Conservation (phyloP, 1,284 basidiomycete genomes). For the Mrakiaceae sp. region DNA sequence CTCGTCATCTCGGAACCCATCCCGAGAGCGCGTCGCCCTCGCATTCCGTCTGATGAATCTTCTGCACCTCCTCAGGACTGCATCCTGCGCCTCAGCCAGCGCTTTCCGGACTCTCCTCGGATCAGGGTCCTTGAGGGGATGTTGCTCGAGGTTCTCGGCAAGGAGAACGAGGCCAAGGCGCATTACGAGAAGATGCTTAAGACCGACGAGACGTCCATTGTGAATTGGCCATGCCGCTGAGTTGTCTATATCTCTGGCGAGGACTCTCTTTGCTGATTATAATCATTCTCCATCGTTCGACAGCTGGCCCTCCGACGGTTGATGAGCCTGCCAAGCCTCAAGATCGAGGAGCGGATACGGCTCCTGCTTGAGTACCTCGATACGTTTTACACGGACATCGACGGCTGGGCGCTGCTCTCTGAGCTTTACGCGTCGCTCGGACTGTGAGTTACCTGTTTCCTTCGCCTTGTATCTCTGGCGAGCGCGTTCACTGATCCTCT, state of each 20-base stretch:
- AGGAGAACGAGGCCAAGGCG: conserved; percentile 36
- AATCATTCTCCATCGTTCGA: background rate
- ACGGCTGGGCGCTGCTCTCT: conserved; percentile 88
- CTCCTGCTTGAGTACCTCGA: conserved; percentile 74
- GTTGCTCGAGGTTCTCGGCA: conserved; percentile 60
- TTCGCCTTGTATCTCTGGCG: conserved; percentile 9
- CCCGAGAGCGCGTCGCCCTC: background rate
- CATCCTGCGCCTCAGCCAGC: conserved; percentile 51
- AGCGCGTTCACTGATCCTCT: conserved; percentile 19
- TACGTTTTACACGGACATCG: conserved; percentile 82
- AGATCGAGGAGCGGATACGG: conserved; percentile 50
- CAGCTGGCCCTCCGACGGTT: conserved; percentile 75
- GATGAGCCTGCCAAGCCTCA: conserved; percentile 47
- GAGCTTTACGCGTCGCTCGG: conserved; percentile 70
- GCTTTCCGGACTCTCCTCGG: conserved; percentile 73
- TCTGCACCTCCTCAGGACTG: conserved; percentile 42
- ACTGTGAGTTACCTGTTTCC: conserved; percentile 44
- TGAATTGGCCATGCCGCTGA: conserved; percentile 38
- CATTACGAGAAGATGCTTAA: conserved; percentile 55
- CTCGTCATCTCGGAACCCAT: background rate
- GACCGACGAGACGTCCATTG: conserved; percentile 62
- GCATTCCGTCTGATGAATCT: background rate
- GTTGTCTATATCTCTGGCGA: background rate
- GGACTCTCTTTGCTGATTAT: background rate
- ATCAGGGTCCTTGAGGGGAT: conserved; percentile 76